Conservation (phyloP, 352 stramenopile species). For the Phytopythium vexans region DNA sequence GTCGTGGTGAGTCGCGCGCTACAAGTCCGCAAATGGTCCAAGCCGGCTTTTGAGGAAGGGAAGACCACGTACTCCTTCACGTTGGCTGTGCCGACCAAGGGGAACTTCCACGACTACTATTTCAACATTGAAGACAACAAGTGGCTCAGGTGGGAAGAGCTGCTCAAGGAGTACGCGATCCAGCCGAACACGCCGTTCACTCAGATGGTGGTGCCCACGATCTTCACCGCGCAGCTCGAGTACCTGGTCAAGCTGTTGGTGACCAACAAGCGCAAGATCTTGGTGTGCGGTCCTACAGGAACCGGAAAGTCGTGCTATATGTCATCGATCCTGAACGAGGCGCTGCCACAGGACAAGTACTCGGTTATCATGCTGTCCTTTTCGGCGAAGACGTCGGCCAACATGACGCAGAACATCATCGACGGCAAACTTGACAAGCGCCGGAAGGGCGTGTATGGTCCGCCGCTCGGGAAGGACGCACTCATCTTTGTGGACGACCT, state of each 20-base stretch:
- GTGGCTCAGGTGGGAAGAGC: conserved; percentile 91
- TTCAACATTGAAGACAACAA: conserved; percentile 84
- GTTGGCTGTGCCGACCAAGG: conserved; percentile 61
- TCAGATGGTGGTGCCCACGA: conserved; percentile 93
- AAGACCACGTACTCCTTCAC: conserved; percentile 52
- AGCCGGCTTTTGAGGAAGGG: conserved; percentile 61
- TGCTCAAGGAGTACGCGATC: conserved; percentile 86
- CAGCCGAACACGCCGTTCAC: conserved; percentile 83
- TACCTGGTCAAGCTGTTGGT: conserved; percentile 87
- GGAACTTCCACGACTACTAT: conserved; percentile 83
- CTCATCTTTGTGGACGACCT: conserved; percentile 94
- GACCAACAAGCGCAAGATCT: conserved; percentile 73
- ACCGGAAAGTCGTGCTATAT: conserved; percentile 93
- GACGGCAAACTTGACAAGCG: conserved; percentile 94
- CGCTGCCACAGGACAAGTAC: conserved; percentile 76
- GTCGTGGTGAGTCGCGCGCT: conserved; percentile 71
- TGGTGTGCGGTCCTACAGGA: conserved; percentile 91
- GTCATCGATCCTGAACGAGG: conserved; percentile 79
- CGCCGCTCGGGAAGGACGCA: conserved; percentile 79
- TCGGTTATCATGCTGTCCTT: conserved; percentile 90
- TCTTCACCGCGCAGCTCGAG: conserved; percentile 90
- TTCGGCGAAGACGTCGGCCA: conserved; percentile 91
- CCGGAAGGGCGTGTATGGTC: conserved; percentile 89
- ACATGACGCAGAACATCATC: conserved; percentile 96
- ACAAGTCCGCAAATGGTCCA: conserved; percentile 80